Conservation (phyloP, 2,329 filamentous ascomycete species). For the Trichophyton benhamiae region DNA sequence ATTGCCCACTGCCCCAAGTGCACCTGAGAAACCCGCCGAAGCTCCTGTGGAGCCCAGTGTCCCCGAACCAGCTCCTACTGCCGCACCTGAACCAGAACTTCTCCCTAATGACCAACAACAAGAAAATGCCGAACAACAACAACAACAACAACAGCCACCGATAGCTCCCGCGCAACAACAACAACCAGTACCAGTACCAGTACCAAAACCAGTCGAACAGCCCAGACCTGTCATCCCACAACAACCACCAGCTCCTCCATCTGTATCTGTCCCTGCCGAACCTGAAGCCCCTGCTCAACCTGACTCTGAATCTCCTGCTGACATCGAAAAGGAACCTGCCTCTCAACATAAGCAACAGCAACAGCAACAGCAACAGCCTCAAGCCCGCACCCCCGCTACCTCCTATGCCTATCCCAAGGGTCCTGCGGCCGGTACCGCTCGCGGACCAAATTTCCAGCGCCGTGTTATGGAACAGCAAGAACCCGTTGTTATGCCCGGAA, state of each 20-base stretch:
- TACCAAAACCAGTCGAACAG: constrained; percentile 10
- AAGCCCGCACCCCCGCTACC: constrained; percentile 52
- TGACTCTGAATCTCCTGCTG: constrained; percentile 23
- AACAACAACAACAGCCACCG: neutral
- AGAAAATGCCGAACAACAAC: neutral
- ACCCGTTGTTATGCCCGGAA: constrained; percentile 94
- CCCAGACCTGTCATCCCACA: constrained; percentile 28
- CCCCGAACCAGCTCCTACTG: neutral
- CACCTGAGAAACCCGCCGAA: constrained; percentile 23
- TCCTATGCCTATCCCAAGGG: constrained; percentile 28
- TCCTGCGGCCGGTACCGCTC: constrained; percentile 63
- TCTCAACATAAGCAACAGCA: constrained; percentile 55
- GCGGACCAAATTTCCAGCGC: constrained; percentile 70
- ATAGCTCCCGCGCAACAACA: neutral
- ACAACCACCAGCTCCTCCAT: constrained; percentile 4
- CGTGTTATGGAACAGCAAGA: constrained; percentile 90
- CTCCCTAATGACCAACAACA: neutral
- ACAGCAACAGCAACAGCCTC: constrained; percentile 54
- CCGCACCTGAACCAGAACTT: neutral
- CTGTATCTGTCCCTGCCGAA: constrained; percentile 19
- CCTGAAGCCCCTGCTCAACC: constrained; percentile 35
- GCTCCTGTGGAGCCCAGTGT: constrained; percentile 15
- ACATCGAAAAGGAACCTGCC: constrained; percentile 46
- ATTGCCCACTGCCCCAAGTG: constrained; percentile 21
- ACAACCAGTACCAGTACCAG: neutral